Evolutionary conservation across 2,329 filamentous ascomycete species (phyloP), one percentile per base, ranked within the genome.

Genomic region (Fusarium nygamai): DNA sequence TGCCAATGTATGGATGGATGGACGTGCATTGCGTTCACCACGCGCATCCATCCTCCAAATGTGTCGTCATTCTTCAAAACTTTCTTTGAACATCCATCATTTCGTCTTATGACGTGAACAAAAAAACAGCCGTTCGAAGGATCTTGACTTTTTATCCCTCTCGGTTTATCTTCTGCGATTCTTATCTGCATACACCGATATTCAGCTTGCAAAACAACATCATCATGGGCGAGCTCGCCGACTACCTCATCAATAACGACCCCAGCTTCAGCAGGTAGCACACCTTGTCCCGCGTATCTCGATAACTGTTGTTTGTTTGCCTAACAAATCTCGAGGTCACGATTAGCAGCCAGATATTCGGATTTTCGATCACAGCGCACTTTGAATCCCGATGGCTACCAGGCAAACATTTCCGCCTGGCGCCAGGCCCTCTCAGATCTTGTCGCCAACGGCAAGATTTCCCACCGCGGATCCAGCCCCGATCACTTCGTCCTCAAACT

Each of bases 341-440:
- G 95, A 57, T 88, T 98, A 19, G 92, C 94, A 19, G 95, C 94
- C 10, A 90, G 98, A 51, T 98, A 97, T 84, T 95, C 94, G 54
- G 95, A 98, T 81, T 97, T 98, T 80, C 87, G 90, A 43, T 84
- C 90, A 10, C 94, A 96, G 76, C 88, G 88, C 77, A 90, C 88
- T 44, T 90, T 93, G 29, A 97, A 98, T 80, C 94, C 94, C 3
- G 94, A 97, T 81, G 94, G 94, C 78, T 98, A 94, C 84, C 85
- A 87, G 27, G 94, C 94, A 48, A 98, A 98, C 81, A 86, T 94
- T 47, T 84, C 88, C 12, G 93, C 94, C 60, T 98, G 95, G 95
- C 90, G 92, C 66, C 88, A 89, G 44, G 94, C 91, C 5, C 87
- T 98, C 47, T 88, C 90, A n/a, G 86, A 89, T 59, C 92, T 94